phyloP scores from a whole-genome alignment of 2,329 filamentous ascomycete genomes.

The Penicillium capsulatum region DNA sequence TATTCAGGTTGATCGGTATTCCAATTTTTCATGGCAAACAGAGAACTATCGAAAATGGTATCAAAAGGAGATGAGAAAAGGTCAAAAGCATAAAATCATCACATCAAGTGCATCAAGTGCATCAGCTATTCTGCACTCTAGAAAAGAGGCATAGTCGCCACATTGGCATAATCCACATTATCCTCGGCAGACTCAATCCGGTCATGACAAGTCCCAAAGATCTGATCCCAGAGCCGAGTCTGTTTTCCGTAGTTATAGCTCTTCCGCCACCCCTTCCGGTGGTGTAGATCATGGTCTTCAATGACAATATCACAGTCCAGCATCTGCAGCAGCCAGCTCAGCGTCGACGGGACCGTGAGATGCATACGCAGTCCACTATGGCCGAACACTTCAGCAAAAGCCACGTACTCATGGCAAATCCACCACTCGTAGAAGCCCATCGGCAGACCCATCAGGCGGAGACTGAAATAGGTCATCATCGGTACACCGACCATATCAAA shows the following conservation, averaged over 20 bases:
- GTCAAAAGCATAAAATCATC: no score
- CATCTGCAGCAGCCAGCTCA: constrained; percentile 18
- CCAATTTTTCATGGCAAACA: no score
- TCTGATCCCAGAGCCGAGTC: constrained; percentile 25
- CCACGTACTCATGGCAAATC: constrained; percentile 25
- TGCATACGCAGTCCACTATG: constrained; percentile 24
- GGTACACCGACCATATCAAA: constrained; percentile 26
- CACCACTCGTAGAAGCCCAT: no score
- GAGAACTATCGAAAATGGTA: no score
- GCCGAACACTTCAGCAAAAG: constrained; percentile 24
- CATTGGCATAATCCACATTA: constrained; percentile 25
- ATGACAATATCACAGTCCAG: constrained; percentile 25
- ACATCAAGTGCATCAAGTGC: background rate
- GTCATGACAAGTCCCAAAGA: constrained; percentile 25
- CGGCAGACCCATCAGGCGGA: constrained; percentile 30
- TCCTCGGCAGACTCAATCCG: constrained; percentile 20
- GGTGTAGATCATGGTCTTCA: constrained; percentile 27
- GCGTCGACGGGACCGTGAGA: constrained; percentile 18
- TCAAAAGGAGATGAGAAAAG: no score
- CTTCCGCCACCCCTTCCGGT: constrained; percentile 28
- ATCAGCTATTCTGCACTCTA: constrained; percentile 8
- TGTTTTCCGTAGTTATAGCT: constrained; percentile 28
- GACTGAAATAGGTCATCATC: constrained; percentile 22
- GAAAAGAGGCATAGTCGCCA: constrained; percentile 20
- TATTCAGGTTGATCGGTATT: no score